Evolutionary conservation across 192 early-diverging fungal species (phyloP).

Genomic region (Linderina pennispora): DNA sequence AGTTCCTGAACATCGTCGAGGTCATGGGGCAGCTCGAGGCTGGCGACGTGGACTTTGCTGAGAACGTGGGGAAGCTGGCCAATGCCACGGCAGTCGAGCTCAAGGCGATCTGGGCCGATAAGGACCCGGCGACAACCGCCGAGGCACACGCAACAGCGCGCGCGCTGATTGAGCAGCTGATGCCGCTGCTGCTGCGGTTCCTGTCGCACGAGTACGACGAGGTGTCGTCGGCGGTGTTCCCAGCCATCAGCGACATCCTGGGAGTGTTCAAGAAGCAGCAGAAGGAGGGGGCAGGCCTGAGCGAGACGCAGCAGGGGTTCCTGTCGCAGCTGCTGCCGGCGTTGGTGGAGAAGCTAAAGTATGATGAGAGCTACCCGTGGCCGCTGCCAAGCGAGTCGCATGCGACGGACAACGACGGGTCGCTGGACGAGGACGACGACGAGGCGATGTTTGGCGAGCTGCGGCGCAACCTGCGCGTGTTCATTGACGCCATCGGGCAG

Average conservation of each 20-base stretch:
- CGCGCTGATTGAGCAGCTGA: conserved; percentile 63
- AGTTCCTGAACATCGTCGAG: conserved; percentile 50
- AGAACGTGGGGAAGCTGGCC: conserved; percentile 33
- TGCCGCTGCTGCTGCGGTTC: conserved; percentile 74
- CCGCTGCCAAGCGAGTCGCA: conserved; percentile 18
- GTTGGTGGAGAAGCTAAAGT: conserved; percentile 84
- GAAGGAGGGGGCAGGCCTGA: conserved; percentile 27
- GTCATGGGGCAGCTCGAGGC: conserved; percentile 33
- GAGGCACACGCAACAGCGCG: conserved; percentile 48
- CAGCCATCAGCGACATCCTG: conserved; percentile 66
- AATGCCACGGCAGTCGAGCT: conserved; percentile 40
- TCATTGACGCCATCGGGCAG: conserved; percentile 68
- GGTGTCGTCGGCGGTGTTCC: conserved; percentile 67
- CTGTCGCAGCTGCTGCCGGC: conserved; percentile 41
- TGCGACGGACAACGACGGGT: conserved; percentile 51
- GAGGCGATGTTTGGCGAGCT: conserved; percentile 40
- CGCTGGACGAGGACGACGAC: conserved; percentile 70
- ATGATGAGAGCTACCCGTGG: conserved; percentile 77
- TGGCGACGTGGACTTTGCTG: conserved; percentile 36
- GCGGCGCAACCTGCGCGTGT: conserved; percentile 58
- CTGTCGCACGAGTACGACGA: conserved; percentile 81
- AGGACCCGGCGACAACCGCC: conserved; percentile 17
- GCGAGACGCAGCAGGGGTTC: conserved; percentile 18
- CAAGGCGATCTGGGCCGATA: conserved; percentile 33
- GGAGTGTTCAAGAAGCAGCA: conserved; percentile 55